Evolutionary conservation across 345 rosid species (phyloP), one percentile per base, ranked within the genome.

Genomic region (Gossypium stocksii): DNA sequence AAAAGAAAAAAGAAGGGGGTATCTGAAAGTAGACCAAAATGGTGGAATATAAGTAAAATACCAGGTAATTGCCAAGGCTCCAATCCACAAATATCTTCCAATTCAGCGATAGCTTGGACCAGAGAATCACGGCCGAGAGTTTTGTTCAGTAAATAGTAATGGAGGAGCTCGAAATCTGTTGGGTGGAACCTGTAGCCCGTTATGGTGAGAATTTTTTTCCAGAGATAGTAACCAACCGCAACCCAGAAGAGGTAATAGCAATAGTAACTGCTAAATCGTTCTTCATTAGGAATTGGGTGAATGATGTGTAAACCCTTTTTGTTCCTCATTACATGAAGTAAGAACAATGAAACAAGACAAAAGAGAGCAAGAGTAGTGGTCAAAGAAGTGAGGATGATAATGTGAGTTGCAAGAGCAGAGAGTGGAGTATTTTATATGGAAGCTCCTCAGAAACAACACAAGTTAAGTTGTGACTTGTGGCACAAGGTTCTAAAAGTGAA

Each of bases 111-210:
- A 44, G 43, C 65, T 16, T 22, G 66, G 60, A 69, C 60, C 9
- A 69, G 23, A 27, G 65, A 16, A 7, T 71, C 74, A 41, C 64
- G 74, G 65, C 65, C 65, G 65, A 71, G 74, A 3, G 41, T 72
- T 15, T 72, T 72, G 75, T 58, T 58, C 0, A 41, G 52, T 2
- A 72, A 57, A 44, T 69, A 57, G 56, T 8, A 51, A 69, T 72
- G 14, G 23, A 57, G 43, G 54, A 59, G 66, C 12, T 72, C 75
- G 16, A 57, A 58, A 61, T 72, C 75, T 9, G 75, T 72, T 1
- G 75, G 67, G 3, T 72, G 65, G 75, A 72, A 72, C n/a, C 75
- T 44, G 66, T 43, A 72, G 16, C 73, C 73, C 44, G 73, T 69
- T 51, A 69, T 27, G 73, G 16, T 69, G 8, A 69, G 73, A 51